Percentiles rank a stretch among this genome's conserved stretches.
phyloP scores from a whole-genome alignment of 805 yeast species.

The Teunomyces lycoperdinae region DNA sequence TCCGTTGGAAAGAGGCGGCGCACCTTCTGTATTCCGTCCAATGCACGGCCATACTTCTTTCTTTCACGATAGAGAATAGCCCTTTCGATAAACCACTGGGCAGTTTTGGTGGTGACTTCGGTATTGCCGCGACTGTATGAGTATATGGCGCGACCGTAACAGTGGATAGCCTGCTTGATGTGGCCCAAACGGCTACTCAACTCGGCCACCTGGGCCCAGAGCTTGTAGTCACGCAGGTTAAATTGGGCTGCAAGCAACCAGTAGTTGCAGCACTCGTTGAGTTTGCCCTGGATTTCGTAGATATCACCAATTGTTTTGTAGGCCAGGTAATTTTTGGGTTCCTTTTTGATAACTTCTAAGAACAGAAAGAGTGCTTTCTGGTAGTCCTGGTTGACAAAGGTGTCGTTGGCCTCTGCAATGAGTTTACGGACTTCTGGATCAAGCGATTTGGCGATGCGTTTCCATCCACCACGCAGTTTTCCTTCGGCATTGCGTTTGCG shows the following conservation, averaged over 20 bases:
- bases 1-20: constrained; percentile 56
- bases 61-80: constrained; percentile 65
- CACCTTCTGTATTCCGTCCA: constrained; percentile 66
- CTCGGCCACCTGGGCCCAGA: constrained; percentile 78
- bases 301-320: constrained; percentile 88
- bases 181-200: constrained; percentile 64
- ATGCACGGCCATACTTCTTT: constrained; percentile 66
- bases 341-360: constrained; percentile 70
- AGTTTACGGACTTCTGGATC: constrained; percentile 72
- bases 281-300: constrained; percentile 61
- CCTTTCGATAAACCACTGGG: constrained; percentile 59
- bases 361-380: constrained; percentile 58
- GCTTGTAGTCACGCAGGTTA: constrained; percentile 68
- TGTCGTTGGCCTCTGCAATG: constrained; percentile 74
- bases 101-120: constrained; percentile 32
- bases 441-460: constrained; percentile 37
- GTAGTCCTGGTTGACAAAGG: constrained; percentile 65
- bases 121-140: constrained; percentile 23
- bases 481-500: constrained; percentile 28
- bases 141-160: constrained; percentile 65
- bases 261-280: constrained; percentile 70
- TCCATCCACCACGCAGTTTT: constrained; percentile 34
- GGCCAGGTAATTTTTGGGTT: constrained; percentile 76
- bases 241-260: constrained; percentile 83
- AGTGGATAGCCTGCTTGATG: constrained; percentile 71